Evolutionary conservation across 2,329 filamentous ascomycete species (phyloP).

Genomic region (Cytospora piceae): DNA sequence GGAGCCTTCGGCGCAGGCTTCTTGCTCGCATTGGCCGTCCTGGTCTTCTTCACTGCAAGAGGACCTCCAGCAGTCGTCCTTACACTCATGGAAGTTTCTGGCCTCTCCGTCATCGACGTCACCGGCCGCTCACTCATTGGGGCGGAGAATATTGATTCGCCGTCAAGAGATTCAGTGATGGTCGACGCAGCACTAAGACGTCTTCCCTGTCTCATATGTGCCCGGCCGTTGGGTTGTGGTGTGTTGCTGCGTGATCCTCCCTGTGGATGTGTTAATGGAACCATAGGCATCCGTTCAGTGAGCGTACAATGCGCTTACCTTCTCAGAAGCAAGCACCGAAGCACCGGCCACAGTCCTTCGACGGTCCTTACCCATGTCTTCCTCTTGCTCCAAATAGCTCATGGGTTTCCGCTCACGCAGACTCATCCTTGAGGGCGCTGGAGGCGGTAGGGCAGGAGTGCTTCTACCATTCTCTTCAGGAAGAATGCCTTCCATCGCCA

Average conservation of each 20-base stretch:
- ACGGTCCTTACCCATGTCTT: slow-evolving; percentile 51
- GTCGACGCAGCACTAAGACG: slow-evolving; percentile 56
- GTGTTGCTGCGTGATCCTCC: slow-evolving; percentile 42
- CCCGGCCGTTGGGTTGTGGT: slow-evolving; percentile 35
- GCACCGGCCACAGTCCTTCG: slow-evolving; percentile 65
- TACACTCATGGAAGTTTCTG: slow-evolving; percentile 48
- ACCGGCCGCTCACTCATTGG: slow-evolving; percentile 39
- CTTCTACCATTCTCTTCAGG: slow-evolving; percentile 37
- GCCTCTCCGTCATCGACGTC: slow-evolving; percentile 47
- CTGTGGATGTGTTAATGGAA: slow-evolving; percentile 34
- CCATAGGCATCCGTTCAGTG: slow-evolving; percentile 5
- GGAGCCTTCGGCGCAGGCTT: slow-evolving; percentile 42
- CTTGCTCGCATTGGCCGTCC: slow-evolving; percentile 50
- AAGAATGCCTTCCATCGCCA: slow-evolving; percentile 44
- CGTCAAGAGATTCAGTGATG: slow-evolving; percentile 38
- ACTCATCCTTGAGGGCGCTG: slow-evolving; percentile 67
- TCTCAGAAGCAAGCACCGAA: slow-evolving; percentile 49
- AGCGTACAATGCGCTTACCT: slow-evolving; percentile 37
- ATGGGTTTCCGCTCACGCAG: slow-evolving; percentile 70
- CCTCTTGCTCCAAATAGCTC: slow-evolving; percentile 57
- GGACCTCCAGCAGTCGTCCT: slow-evolving; percentile 40
- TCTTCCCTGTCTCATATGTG: slow-evolving; percentile 44
- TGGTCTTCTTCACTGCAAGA: slow-evolving; percentile 63
- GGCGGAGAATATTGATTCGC: slow-evolving; percentile 28
- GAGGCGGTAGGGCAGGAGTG: slow-evolving; percentile 36